Evolutionary conservation across 495 filamentous ascomycete species (phyloP).

Genomic region (Penicillium lagena): DNA sequence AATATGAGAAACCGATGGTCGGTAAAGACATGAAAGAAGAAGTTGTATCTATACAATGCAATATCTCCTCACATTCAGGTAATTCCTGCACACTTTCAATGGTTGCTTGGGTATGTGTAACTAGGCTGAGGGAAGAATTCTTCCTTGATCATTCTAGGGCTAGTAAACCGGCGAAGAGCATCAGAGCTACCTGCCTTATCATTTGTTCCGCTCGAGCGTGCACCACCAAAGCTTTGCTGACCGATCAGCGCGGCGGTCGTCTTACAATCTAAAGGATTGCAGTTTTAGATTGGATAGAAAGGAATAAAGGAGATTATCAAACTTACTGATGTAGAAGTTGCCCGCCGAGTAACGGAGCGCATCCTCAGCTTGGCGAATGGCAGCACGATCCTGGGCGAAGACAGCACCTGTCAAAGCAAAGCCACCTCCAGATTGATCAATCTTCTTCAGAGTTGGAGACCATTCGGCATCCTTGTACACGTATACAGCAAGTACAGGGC

Average conservation of each 20-base stretch:
- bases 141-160: constrained; percentile 71
- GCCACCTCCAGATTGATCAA: constrained; percentile 52
- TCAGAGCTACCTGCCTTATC: constrained; percentile 73
- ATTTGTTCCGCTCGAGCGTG: constrained; percentile 70
- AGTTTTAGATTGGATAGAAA: neutral
- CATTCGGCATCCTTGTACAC: constrained; percentile 64
- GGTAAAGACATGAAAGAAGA: too few species aligned
- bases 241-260: constrained; percentile 76
- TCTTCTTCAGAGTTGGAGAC: constrained; percentile 44
- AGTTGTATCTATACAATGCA: too few species aligned
- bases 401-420: constrained; percentile 75
- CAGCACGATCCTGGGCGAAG: constrained; percentile 64
- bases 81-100: constrained; percentile 1
- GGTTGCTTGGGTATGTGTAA: constrained; percentile 69
- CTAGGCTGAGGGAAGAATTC: constrained; percentile 57
- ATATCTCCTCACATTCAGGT: too few species aligned
- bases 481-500: constrained; percentile 62
- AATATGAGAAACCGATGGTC: too few species aligned
- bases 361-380: constrained; percentile 65
- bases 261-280: constrained; percentile 54
- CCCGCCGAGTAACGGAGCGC: constrained; percentile 69
- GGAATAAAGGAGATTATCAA: neutral
- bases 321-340: constrained; percentile 74
- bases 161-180: constrained; percentile 63
- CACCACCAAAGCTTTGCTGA: constrained; percentile 76